A percentile compares a stretch with the other conserved stretches of the same genome.
Evolutionary conservation across 2,329 filamentous ascomycete genomes (phyloP).

Genomic region (Onygenales sp.): DNA sequence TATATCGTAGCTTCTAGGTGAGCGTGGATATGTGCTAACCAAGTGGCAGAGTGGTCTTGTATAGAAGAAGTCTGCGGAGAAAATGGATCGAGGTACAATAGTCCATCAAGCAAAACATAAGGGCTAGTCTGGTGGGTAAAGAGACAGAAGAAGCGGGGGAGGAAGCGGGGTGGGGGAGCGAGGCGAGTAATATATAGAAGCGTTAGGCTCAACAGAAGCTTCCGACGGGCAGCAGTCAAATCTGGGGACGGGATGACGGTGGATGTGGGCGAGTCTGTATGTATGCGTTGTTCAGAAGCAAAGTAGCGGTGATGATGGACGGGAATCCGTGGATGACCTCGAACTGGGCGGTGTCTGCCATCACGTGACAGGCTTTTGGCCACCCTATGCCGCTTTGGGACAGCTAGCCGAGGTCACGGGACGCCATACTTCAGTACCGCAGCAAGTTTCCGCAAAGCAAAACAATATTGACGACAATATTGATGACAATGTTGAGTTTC

Average conservation of each 20-base stretch:
- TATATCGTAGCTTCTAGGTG: no score
- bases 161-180: not conserved
- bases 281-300: not conserved
- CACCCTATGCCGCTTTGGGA: not conserved
- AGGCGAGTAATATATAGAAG: not conserved
- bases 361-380: not conserved
- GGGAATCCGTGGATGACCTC: not conserved
- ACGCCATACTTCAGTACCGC: not conserved
- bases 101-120: slow-evolving; percentile 4
- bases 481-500: no score
- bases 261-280: not conserved
- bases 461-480: no score
- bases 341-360: not conserved
- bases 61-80: slow-evolving; percentile 3
- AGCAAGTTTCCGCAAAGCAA: no score
- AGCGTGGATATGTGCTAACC: slow-evolving; percentile 1
- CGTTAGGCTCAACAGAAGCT: no score
- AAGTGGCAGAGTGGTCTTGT: slow-evolving; percentile 3
- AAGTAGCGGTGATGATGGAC: not conserved
- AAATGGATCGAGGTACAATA: not conserved
- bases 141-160: no score
- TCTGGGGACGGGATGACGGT: not conserved
- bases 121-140: not conserved
- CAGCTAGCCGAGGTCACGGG: not conserved
- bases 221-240: not conserved